Evolutionary conservation across 1,284 basidiomycete species (phyloP), one percentile per base, ranked within the genome.

Genomic region (Cryptococcus neoformans): DNA sequence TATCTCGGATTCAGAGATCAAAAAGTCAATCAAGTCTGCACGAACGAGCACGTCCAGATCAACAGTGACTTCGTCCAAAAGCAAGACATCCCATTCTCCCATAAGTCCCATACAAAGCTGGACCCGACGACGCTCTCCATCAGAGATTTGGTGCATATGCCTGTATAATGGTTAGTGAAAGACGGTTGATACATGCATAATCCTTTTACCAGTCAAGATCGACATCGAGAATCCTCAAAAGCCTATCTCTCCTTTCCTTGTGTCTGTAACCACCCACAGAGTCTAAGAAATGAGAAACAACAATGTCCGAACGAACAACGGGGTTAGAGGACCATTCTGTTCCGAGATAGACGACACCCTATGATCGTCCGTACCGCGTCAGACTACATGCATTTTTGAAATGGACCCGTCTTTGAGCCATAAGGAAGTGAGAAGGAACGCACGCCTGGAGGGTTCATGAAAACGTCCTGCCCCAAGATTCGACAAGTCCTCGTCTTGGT

Each of bases 41-140:
- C 96, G 87, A 45, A 99, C 96, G 42, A 98, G 84, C 6, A 98
- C 94, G 68, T 99, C 96, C n/a, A 99, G 81, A 74, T 99, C 96
- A 38, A 99, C 96, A 0, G 95, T 99, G 53, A 98, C 93, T 81
- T 99, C 96, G 70, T 99, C 95, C 7, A 99, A 83, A 4, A 99
- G 81, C 4, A 99, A 80, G 17, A 99, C 83, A 66, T 96, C 88
- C 92, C 93, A 99, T 39, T 90, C 87, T 28, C 83, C 83, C 96
- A 99, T 99, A 28, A 99, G 82, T 2, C 96, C 96, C 83, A 97
- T 95, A 64, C 90, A 92, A 28, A 99, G 85, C 77, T 99, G 96
- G 4, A 99, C 93, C 1, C 90, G 80, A 36, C 96, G 83, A 39
- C 95, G 83, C 79, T 99, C 96, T 45, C 96, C 96, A 73, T 99